These are phyloP conservation scores for Colletotrichum sp. DNA, from an alignment of 2,329 filamentous ascomycete genomes.

Conservation along the genomic window DNA sequence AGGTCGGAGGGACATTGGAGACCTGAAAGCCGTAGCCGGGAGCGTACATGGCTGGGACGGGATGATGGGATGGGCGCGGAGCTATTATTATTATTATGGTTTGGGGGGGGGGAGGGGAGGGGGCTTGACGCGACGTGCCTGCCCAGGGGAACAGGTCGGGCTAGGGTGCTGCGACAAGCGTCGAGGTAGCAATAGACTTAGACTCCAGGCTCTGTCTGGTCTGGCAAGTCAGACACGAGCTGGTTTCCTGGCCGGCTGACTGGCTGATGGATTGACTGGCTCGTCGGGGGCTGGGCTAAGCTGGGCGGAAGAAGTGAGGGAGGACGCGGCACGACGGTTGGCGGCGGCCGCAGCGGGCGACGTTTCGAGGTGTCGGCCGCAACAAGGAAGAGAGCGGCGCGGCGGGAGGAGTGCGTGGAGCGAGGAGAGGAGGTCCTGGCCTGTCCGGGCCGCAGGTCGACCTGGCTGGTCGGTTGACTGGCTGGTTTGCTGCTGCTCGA, in stretches of 20 bases:
- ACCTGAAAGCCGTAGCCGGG: constrained; percentile 55
- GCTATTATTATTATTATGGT: constrained; percentile 22
- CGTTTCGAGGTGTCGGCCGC: constrained; percentile 10
- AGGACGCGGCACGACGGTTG: not conserved
- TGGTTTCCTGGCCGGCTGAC: not conserved
- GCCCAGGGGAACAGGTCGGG: not conserved
- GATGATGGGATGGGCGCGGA: constrained; percentile 16
- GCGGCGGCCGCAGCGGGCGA: constrained; percentile 7
- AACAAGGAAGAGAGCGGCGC: constrained; percentile 14
- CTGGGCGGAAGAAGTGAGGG: constrained; percentile 3
- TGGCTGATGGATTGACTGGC: not conserved
- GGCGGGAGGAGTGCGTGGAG: constrained; percentile 15
- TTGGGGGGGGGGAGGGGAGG: constrained; percentile 4
- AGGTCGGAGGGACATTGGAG: constrained; percentile 56
- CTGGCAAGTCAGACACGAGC: constrained; percentile 4
- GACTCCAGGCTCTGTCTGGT: not conserved
- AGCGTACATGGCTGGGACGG: constrained; percentile 54
- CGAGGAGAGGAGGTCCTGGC: constrained; percentile 7
- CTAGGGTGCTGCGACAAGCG: not conserved
- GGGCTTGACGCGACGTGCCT: not conserved
- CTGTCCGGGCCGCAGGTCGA: constrained; percentile 7
- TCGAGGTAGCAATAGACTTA: constrained; percentile 15
- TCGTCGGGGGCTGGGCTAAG: constrained; percentile 3
- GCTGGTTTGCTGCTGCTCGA: constrained; percentile 14
- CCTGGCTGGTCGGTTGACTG: constrained; percentile 7